A percentile compares a stretch with the other conserved stretches of the same genome.
These are phyloP conservation scores for Bretschneidera sinensis DNA, from an alignment of 345 rosid species.

Conservation along the genomic window DNA sequence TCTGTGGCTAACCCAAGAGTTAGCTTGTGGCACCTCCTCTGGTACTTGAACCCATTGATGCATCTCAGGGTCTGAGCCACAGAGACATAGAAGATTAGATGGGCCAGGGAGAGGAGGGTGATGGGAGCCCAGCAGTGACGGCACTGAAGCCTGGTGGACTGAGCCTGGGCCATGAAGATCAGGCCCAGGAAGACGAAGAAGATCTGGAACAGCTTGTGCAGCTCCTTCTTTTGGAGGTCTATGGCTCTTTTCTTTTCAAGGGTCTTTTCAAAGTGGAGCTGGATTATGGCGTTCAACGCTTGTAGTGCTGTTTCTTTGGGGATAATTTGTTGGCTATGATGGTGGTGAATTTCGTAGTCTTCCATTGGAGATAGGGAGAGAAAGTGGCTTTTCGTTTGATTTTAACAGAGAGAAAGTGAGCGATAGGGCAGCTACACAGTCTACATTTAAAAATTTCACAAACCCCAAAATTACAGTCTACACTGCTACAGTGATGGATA, in stretches of 20 bases:
- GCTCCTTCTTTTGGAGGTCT: conserved; percentile 94
- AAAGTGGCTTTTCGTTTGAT: neutral
- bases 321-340: conserved; percentile 40
- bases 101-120: conserved; percentile 69
- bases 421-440: no score
- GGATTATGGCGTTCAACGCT: conserved; percentile 89
- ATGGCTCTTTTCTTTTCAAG: conserved; percentile 89
- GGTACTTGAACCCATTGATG: conserved; percentile 97
- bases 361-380: conserved; percentile 49
- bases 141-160: conserved; percentile 67
- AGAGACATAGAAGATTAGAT: conserved; percentile 85
- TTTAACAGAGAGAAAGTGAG: neutral
- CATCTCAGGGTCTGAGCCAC: conserved; percentile 90
- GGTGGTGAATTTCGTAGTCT: conserved; percentile 52
- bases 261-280: conserved; percentile 96
- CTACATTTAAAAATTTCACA: no score
- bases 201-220: conserved; percentile 80
- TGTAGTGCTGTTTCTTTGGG: conserved; percentile 88
- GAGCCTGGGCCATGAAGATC: conserved; percentile 53
- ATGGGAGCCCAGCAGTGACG: conserved; percentile 94
- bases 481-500: no score
- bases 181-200: conserved; percentile 84
- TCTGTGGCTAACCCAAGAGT: conserved; percentile 90
- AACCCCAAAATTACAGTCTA: no score
- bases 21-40: conserved; percentile 95